Evolutionary conservation across 192 early-diverging fungal genomes (phyloP), one percentile per base, ranked within the genome.

Genomic region (Coemansia sp.): DNA sequence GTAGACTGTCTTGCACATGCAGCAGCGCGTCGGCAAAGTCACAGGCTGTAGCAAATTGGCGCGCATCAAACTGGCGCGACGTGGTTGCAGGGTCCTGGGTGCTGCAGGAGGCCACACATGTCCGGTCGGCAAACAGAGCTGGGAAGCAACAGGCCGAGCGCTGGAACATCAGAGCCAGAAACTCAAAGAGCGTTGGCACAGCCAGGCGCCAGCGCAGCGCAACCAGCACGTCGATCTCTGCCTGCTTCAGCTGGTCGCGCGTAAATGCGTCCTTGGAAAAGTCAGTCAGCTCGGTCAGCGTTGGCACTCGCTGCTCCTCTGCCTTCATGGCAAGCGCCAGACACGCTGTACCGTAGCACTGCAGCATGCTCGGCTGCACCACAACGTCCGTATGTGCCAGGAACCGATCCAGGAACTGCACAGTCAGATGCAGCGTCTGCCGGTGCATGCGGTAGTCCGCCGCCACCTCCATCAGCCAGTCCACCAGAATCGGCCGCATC

Each of bases 401-500:
- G 45, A 81, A 80, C 25, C 78, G 77, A 55, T 84, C 82, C 35
- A 84, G 49, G 23, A 66, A 75, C 65, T 80, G 74, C 14, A 84
- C 72, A 0, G 78, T 65, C 67, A 81, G 47, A 48, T 84, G 78
- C 17, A 84, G 61, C 19, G 82, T 84, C 59, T 80, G 65, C 12
- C 82, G 59, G 59, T 84, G 74, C 65, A 80, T 69, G 57, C 75
- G 73, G 61, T 77, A 80, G 64, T 85, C 80, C 8, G 80, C 69
- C 2, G 71, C 76, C 5, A 82, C 80, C 64, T 85, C 83, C 62
- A 80, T 67, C 48, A 85, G 72, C 83, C 83, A 85, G 62, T 85
- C 83, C 3, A 85, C 72, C 10, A 85, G 71, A 54, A 85, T 83
- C 11, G 83, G 81, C 48, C 83, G 81, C 81, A 85, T 83, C 43